A percentile compares a stretch with the other conserved stretches of the same genome.
Conservation (phyloP, 129 eudicot species). For the Chrysanthemum seticuspe region DNA sequence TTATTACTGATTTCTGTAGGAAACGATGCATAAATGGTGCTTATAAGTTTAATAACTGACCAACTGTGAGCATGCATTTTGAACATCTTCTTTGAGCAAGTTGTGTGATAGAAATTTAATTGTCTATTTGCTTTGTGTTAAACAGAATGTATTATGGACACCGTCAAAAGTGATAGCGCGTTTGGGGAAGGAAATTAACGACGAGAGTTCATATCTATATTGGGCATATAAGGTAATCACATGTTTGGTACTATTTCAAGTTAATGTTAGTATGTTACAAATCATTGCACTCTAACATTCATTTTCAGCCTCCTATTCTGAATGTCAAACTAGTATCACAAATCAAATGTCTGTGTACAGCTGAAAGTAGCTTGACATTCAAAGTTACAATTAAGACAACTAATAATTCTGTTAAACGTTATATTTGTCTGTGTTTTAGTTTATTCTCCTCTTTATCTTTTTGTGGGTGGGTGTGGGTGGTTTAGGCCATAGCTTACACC, state of each 20-base stretch:
- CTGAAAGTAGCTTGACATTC: neutral
- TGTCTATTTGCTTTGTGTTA: conserved; percentile 7
- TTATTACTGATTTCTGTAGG: too few relatives aligned
- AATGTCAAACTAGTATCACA: neutral
- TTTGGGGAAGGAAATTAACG: conserved; percentile 87
- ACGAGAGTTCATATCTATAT: conserved; percentile 84
- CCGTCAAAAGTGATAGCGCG: conserved; percentile 94
- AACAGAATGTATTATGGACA: conserved; percentile 79
- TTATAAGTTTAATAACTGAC: too few relatives aligned
- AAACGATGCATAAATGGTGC: too few relatives aligned
- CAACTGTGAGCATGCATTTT: too few relatives aligned
- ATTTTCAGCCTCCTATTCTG: neutral
- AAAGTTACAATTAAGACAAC: neutral
- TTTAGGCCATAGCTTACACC: conserved; percentile 1
- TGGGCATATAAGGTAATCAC: conserved; percentile 91
- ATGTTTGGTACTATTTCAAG: neutral
- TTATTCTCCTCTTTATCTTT: neutral
- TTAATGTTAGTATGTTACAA: too few relatives aligned
- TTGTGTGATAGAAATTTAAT: neutral
- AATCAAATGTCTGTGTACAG: neutral
- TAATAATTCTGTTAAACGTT: neutral
- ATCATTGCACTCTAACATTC: too few relatives aligned
- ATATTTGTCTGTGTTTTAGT: neutral
- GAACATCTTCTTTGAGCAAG: neutral
- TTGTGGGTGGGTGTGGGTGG: too few relatives aligned